A percentile compares a stretch with the other conserved stretches of the same genome.
These are phyloP conservation scores for Hamamelis virginiana DNA, from an alignment of 164 flowering plant genomes.

Conservation along the genomic window DNA sequence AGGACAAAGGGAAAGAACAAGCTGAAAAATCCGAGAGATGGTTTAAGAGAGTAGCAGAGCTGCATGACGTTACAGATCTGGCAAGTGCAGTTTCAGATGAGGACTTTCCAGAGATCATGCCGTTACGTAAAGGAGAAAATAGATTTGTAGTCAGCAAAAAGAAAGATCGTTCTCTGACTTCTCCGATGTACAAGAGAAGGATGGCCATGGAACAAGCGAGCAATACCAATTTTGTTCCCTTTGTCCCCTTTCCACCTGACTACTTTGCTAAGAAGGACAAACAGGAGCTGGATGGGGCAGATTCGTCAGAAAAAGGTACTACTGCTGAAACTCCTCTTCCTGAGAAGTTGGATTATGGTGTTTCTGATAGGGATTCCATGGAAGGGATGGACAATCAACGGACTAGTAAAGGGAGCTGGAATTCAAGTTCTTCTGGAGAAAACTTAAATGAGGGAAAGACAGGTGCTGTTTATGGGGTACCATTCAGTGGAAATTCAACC, in stretches of 20 bases:
- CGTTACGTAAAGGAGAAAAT: slow-evolving; percentile 86
- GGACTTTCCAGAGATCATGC: slow-evolving; percentile 87
- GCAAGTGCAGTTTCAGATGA: slow-evolving; percentile 67
- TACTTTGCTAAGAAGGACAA: slow-evolving; percentile 77
- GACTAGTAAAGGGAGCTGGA: slow-evolving; percentile 17
- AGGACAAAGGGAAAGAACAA: slow-evolving; percentile 22
- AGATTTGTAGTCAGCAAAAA: slow-evolving; percentile 81
- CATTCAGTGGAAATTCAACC: slow-evolving; percentile 9
- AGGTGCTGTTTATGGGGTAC: slow-evolving; percentile 7
- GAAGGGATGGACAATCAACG: slow-evolving; percentile 23
- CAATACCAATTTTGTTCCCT: slow-evolving; percentile 69
- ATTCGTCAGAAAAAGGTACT: slow-evolving; percentile 20
- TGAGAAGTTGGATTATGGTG: slow-evolving; percentile 11
- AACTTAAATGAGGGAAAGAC: slow-evolving; percentile 13
- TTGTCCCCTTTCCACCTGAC: slow-evolving; percentile 93
- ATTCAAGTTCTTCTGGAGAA: slow-evolving; percentile 17
- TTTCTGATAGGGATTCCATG: slow-evolving; percentile 1
- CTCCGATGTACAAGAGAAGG: slow-evolving; percentile 69
- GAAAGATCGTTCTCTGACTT: slow-evolving; percentile 77
- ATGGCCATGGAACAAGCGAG: slow-evolving; percentile 66
- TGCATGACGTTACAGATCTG: slow-evolving; percentile 61
- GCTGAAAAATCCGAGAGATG: slow-evolving; percentile 21
- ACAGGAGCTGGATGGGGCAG: slow-evolving; percentile 23
- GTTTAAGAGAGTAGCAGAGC: slow-evolving; percentile 74
- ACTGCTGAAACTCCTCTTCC: slow-evolving; percentile 15